Conservation (phyloP, 1,284 basidiomycete genomes). For the Rhodotorula sp. region DNA sequence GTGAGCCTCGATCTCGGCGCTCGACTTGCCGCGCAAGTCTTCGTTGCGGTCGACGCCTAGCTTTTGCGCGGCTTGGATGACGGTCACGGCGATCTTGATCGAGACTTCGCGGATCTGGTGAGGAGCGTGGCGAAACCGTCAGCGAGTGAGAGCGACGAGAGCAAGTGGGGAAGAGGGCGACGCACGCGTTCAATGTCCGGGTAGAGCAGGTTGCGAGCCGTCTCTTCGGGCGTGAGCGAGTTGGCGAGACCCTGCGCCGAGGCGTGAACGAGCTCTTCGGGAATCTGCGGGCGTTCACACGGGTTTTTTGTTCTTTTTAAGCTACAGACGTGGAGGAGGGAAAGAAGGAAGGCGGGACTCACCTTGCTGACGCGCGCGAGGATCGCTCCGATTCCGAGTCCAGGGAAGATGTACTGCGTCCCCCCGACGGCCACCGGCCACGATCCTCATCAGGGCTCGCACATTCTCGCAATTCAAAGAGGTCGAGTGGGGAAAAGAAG, state of each 20-base stretch:
- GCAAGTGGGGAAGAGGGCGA: constrained; percentile 64
- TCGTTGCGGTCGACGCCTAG: constrained; percentile 40
- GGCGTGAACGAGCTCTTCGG: constrained; percentile 54
- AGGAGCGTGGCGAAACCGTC: too few relatives aligned
- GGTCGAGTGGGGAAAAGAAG: too few relatives aligned
- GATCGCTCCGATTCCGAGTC: constrained; percentile 77
- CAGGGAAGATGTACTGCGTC: constrained; percentile 51
- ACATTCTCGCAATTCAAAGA: too few relatives aligned
- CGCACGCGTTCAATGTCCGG: constrained; percentile 53
- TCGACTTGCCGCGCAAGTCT: constrained; percentile 58
- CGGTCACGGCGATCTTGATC: constrained; percentile 66
- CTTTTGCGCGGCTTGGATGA: constrained; percentile 72
- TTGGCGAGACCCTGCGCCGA: constrained; percentile 70
- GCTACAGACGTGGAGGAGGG: background rate
- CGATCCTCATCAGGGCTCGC: too few relatives aligned
- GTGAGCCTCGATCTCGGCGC: constrained; percentile 55
- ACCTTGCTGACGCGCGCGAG: constrained; percentile 65
- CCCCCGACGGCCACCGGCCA: too few relatives aligned
- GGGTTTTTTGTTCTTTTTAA: too few relatives aligned
- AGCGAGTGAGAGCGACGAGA: constrained; percentile 51
- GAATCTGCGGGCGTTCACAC: constrained; percentile 44
- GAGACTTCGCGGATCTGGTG: constrained; percentile 73
- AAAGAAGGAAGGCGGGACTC: constrained; percentile 56
- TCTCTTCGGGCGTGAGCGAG: constrained; percentile 70
- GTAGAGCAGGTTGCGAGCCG: constrained; percentile 42